These are phyloP conservation scores for Cudoniella acicularis DNA, from an alignment of 495 filamentous ascomycete genomes.

Conservation along the genomic window DNA sequence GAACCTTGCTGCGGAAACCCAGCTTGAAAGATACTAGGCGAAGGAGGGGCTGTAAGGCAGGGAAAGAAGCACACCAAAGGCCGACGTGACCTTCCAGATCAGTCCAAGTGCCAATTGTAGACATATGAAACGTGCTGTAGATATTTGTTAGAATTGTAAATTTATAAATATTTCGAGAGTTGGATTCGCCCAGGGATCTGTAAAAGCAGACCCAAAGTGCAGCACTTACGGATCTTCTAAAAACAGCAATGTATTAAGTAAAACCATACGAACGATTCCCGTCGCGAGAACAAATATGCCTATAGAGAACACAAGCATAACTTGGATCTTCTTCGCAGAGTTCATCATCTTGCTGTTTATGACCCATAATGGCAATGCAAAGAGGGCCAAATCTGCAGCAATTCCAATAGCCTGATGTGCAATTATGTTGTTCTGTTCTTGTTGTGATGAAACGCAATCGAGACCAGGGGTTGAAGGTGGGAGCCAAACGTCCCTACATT, in stretches of 20 bases:
- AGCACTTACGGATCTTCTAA: slow-evolving; percentile 18
- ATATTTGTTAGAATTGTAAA: background rate
- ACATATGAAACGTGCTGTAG: slow-evolving; percentile 25
- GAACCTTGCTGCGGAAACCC: slow-evolving; percentile 5
- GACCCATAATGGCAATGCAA: slow-evolving; percentile 32
- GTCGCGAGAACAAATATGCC: slow-evolving; percentile 29
- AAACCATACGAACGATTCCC: slow-evolving; percentile 24
- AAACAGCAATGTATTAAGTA: slow-evolving; percentile 19
- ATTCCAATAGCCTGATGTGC: slow-evolving; percentile 26
- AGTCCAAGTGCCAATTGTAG: slow-evolving; percentile 29
- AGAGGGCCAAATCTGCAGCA: slow-evolving; percentile 25
- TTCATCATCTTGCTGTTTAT: slow-evolving; percentile 31
- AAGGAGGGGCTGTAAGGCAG: slow-evolving; percentile 29
- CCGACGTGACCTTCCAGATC: slow-evolving; percentile 33
- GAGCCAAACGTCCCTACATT: slow-evolving; percentile 5
- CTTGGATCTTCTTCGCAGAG: slow-evolving; percentile 26
- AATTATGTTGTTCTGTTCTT: slow-evolving; percentile 20
- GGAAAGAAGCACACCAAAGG: slow-evolving; percentile 33
- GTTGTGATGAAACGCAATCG: slow-evolving; percentile 12
- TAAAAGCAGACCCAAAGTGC: too few relatives aligned
- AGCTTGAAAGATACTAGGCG: slow-evolving; percentile 24
- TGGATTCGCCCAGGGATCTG: too few relatives aligned
- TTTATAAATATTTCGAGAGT: too few relatives aligned
- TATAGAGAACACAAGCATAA: slow-evolving; percentile 30
- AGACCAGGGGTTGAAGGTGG: background rate